Conservation (phyloP, 2,329 filamentous ascomycete species). For the Camptophora hylomeconis region DNA sequence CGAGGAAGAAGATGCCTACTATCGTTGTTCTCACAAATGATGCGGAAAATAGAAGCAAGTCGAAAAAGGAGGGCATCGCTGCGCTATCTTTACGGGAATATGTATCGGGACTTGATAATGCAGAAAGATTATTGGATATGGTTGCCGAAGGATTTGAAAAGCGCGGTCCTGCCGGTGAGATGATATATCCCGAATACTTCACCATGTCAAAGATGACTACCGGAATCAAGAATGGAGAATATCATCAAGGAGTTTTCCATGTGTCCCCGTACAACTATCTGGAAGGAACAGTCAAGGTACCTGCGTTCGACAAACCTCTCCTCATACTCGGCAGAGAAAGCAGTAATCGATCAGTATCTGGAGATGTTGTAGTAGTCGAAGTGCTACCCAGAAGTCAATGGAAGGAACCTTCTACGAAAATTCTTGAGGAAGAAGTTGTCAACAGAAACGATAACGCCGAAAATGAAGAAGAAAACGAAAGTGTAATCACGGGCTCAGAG, state of each 20-base stretch:
- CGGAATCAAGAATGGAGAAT: conserved; percentile 70
- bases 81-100: conserved; percentile 62
- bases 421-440: conserved; percentile 84
- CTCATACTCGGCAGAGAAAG: conserved; percentile 85
- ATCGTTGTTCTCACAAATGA: conserved; percentile 94
- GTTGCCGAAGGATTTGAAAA: conserved; percentile 60
- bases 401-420: conserved; percentile 91
- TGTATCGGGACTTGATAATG: conserved; percentile 70
- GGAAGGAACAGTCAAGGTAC: conserved; percentile 80
- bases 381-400: conserved; percentile 88
- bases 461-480: conserved; percentile 57
- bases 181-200: conserved; percentile 82
- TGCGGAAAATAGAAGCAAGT: conserved; percentile 71
- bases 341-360: conserved; percentile 86
- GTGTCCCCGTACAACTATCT: conserved; percentile 97
- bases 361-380: conserved; percentile 86
- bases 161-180: conserved; percentile 51
- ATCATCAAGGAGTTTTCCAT: conserved; percentile 93
- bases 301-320: conserved; percentile 78
- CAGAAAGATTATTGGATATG: conserved; percentile 81
- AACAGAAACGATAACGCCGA: conserved; percentile 93
- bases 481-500: conserved; percentile 80
- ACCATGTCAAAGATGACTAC: conserved; percentile 89
- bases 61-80: conserved; percentile 59
- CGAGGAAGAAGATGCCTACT: conserved; percentile 50